Base-by-base conservation (phyloP, 2,329 filamentous ascomycete genomes). In the Colletotrichum sublineola region DNA sequence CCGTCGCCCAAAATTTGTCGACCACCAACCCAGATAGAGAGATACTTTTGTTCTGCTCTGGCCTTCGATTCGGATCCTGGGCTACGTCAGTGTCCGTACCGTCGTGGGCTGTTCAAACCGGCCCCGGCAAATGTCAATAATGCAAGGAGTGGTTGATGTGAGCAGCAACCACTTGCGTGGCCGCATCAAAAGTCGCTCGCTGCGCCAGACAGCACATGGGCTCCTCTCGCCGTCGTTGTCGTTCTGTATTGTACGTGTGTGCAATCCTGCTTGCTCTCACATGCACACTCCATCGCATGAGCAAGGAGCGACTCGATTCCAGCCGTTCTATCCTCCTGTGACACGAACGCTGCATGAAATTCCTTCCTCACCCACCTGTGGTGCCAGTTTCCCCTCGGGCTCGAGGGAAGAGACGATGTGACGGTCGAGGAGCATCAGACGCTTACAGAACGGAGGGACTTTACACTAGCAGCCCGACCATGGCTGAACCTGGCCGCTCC, bases 1-100 rank as follows among this genome's bases (percentile, higher is more conserved):
- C 67, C 58, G 53, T 68, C 60, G 52, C n/a, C 36, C 15, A 63
- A 48, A 48, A 67, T 56, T 58, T 58, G 58, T 55, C 33, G 67
- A 31, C 40, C 50, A 36, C 36, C 29, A 46, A 63, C 33, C 33
- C 58, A 42, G 31, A 36, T 61, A 33, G 38, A 33, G 56, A 33
- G 38, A 33, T 61, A 24, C 38, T 61, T 61, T 61, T 12, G 20
- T 29, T 52, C 55, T 44, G 53, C 31, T 44, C 33, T 15, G 15
- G 50, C 48, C 66, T 58, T 48, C 14, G 14, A 62, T 38, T 29
- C 31, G 12, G 42, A 62, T 50, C 29, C 12, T 29, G 31, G n/a
- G 12, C 42, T 20, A 52, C 20, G 42, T 24, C 44, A 58, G 62
- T 48, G 18, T 58, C 52, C 67, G 40, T 18, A 18, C 52, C 15